Evolutionary conservation across 331 rosid genomes (phyloP), one percentile per base, ranked within the genome.

Genomic region (Telfairia occidentalis): DNA sequence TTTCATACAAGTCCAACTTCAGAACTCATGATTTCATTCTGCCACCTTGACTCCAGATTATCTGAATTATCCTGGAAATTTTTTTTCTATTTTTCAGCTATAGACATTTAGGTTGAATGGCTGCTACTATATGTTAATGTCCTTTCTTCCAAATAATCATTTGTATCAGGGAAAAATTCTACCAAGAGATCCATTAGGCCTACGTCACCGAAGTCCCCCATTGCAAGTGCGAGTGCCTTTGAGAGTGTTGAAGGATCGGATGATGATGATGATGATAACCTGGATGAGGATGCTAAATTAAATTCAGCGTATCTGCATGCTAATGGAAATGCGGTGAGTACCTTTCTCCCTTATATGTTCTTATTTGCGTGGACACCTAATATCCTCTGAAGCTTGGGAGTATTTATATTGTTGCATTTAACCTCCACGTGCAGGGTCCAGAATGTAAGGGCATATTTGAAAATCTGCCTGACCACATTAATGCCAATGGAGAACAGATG

Each of bases 171-270:
- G 59, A 94, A 91, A 85, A 71, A 79, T 76, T 76, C 91, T 65
- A 73, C 86, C 52, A 89, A 87, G 91, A 91, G 89, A 80, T 83
- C 43, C 12, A 69, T 89, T 66, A 81, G 92, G 81, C 84, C 88
- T 61, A 88, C 85, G 43, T 88, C 98, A 71, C 96, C 98, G 19
- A 94, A 89, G 81, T 91, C 98, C 48, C 98, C 98, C 16, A 97
- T 82, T 82, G 90, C 90, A 84, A 94, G 98, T 83, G 92, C 86
- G 49, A 88, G 90, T 72, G 96, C 92, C 76, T 91, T 94, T 45
- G 98, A 90, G 81, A 94, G 98, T 69, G 83, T 88, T 53, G 97
- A 94, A 54, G 98, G 88, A 49, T 94, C 98, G 29, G 98, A 94
- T 38, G 96, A 88, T 19, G 98, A 94, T 76, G 91, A 91, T 12